A percentile compares a stretch with the other conserved stretches of the same genome.
Evolutionary conservation across 805 yeast species (phyloP).

Genomic region (Ogataea kodamae): DNA sequence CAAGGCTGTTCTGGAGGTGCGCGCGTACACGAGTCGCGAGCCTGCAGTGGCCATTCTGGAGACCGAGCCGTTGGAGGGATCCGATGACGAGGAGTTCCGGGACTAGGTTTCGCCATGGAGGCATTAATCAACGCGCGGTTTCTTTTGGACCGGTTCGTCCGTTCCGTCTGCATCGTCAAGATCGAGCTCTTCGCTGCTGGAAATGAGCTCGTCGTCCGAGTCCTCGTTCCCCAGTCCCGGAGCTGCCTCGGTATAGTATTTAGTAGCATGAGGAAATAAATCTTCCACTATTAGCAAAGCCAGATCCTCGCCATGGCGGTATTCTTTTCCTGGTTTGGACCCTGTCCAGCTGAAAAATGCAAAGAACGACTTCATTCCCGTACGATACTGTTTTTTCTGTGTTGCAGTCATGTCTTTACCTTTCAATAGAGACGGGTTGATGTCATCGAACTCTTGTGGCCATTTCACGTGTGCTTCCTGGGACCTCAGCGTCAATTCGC

Average conservation of each 20-base stretch:
- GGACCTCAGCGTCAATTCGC: slow-evolving; percentile 54
- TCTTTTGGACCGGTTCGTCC: slow-evolving; percentile 12
- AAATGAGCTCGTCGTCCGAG: slow-evolving; percentile 38
- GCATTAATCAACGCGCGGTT: slow-evolving; percentile 1
- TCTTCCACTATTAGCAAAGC: slow-evolving; percentile 74
- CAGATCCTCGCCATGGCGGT: slow-evolving; percentile 73
- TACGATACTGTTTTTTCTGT: slow-evolving; percentile 58
- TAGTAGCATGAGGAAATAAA: slow-evolving; percentile 79
- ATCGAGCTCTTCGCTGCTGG: slow-evolving; percentile 47
- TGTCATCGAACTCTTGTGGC: slow-evolving; percentile 60
- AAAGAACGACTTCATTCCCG: slow-evolving; percentile 80
- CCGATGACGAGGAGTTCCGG: slow-evolving; percentile 8
- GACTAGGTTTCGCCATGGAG: too few species aligned
- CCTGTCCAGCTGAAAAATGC: slow-evolving; percentile 90
- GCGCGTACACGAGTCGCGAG: slow-evolving; percentile 1
- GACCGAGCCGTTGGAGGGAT: background rate
- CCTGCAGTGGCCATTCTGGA: background rate
- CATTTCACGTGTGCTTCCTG: slow-evolving; percentile 55
- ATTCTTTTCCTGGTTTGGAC: slow-evolving; percentile 68
- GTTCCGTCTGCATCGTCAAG: too few species aligned
- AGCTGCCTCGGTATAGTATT: slow-evolving; percentile 73
- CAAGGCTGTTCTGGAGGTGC: slow-evolving; percentile 7
- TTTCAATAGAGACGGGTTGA: slow-evolving; percentile 52
- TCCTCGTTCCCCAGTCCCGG: slow-evolving; percentile 58
- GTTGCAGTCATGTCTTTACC: slow-evolving; percentile 40